A percentile compares a stretch with the other conserved stretches of the same genome.
Evolutionary conservation across 2,329 filamentous ascomycete genomes (phyloP).

Genomic region (Epicoccum sorghinum): DNA sequence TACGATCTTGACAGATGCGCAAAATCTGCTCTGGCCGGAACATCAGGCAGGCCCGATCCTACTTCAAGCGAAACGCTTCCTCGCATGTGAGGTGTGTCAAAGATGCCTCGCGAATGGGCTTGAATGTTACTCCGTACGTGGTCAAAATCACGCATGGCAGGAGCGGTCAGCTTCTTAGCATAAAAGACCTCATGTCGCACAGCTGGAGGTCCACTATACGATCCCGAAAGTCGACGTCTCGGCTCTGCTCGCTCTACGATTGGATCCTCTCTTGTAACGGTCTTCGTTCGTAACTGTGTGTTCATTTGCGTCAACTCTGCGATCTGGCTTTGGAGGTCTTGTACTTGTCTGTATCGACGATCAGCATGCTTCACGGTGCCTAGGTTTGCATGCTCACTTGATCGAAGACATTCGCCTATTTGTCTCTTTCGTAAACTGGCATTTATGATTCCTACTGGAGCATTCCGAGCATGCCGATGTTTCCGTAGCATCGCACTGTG

Average conservation of each 20-base stretch:
- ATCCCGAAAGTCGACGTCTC: constrained; percentile 55
- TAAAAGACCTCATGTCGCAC: constrained; percentile 19
- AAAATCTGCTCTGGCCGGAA: constrained; percentile 73
- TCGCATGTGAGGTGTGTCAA: constrained; percentile 74
- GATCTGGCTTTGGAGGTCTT: constrained; percentile 93
- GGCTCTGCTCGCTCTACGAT: constrained; percentile 47
- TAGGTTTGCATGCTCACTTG: constrained; percentile 63
- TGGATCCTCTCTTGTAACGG: constrained; percentile 57
- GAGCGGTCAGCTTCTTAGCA: constrained; percentile 59
- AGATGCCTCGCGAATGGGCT: constrained; percentile 76
- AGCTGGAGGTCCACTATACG: constrained; percentile 10
- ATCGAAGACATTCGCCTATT: constrained; percentile 99
- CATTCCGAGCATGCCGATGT: constrained; percentile 97
- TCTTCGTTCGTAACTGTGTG: constrained; percentile 70
- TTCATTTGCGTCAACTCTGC: constrained; percentile 81
- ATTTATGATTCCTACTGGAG: constrained; percentile 94
- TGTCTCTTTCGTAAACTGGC: constrained; percentile 98
- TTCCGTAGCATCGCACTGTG: constrained; percentile 89
- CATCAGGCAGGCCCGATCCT: constrained; percentile 60
- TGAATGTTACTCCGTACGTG: constrained; percentile 75
- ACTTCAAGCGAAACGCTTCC: constrained; percentile 52
- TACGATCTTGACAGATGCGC: constrained; percentile 79
- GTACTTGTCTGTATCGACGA: constrained; percentile 70
- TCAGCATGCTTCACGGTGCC: neutral
- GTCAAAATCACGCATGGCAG: constrained; percentile 70